A percentile compares a stretch with the other conserved stretches of the same genome.
phyloP scores from a whole-genome alignment of 164 flowering plant species.

The Magnolia changhungtana region DNA sequence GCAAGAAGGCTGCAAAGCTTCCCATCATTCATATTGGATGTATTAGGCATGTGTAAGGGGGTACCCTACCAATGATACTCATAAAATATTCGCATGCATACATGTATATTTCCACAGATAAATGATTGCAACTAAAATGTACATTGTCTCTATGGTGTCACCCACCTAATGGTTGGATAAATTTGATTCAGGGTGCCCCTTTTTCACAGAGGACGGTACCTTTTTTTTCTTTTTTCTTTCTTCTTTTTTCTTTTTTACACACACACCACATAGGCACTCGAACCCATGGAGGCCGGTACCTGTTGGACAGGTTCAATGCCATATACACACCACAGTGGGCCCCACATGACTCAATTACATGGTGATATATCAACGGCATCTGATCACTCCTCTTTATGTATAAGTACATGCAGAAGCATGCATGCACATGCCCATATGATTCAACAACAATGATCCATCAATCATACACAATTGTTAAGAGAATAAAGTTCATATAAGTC shows the following conservation, averaged over 20 bases:
- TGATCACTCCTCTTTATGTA: background rate
- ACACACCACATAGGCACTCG: too few relatives aligned
- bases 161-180: background rate
- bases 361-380: background rate
- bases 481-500: background rate
- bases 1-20: background rate
- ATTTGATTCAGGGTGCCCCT: background rate
- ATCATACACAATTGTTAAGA: background rate
- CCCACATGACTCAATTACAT: background rate
- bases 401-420: too few relatives aligned
- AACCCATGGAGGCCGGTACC: too few relatives aligned
- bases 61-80: background rate
- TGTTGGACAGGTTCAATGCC: too few relatives aligned
- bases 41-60: background rate
- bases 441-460: background rate
- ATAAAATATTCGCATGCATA: background rate
- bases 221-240: too few relatives aligned
- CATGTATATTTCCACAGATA: background rate
- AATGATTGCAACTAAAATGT: background rate
- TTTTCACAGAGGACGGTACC: background rate
- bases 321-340: background rate
- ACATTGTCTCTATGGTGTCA: background rate
- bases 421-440: background rate
- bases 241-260: too few relatives aligned
- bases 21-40: background rate